Evolutionary conservation across 2,329 filamentous ascomycete species (phyloP), one percentile per base, ranked within the genome.

Genomic region (Hymenoscyphus scutula): DNA sequence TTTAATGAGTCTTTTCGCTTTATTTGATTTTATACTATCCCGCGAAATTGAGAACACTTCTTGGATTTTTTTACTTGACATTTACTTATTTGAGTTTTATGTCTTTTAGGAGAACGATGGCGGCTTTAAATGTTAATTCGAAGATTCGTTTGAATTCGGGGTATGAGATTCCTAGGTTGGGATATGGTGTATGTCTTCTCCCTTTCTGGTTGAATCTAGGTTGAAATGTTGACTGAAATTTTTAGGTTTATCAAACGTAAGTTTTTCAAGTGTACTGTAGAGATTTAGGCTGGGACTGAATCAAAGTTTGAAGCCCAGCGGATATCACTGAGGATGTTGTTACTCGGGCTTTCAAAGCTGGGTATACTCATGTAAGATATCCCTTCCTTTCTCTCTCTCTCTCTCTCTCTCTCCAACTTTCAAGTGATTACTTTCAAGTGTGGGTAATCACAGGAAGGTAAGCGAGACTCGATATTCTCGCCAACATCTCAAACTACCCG

Each of bases 91-190:
- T n/a, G n/a, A n/a, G n/a, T 48, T 48, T 23, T 10, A 25, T 48
- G n/a, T 19, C 19, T 11, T 10, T 19, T 23, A 48, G 41, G 11
- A 70, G 56, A 58, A 64, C 48, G 48, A 82, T 82, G 79, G 68
- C 77, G 17, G 72, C 71, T 34, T 69, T 83, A 11, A 74, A 74
- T 19, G 78, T 83, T 10, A 83, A 77, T 30, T 78, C 83, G 58
- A 78, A 76, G 59, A 71, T 72, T 32, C 68, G 62, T 5, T 64
- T 88, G 75, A 81, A 82, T 59, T 87, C 84, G 17, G 85, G 85
- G 48, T 80, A 86, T 72, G 81, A 86, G 19, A 87, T 88, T 51
- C 85, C 85, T 8, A 68, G 81, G 7, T 75, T 88, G 1, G 85
- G 84, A 34, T 87, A 81, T 71, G 85, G 84, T 19, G 81, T 84